A percentile compares a stretch with the other conserved stretches of the same genome.
Conservation (phyloP, 2,329 filamentous ascomycete genomes). For the Aspergillus udagawae region DNA sequence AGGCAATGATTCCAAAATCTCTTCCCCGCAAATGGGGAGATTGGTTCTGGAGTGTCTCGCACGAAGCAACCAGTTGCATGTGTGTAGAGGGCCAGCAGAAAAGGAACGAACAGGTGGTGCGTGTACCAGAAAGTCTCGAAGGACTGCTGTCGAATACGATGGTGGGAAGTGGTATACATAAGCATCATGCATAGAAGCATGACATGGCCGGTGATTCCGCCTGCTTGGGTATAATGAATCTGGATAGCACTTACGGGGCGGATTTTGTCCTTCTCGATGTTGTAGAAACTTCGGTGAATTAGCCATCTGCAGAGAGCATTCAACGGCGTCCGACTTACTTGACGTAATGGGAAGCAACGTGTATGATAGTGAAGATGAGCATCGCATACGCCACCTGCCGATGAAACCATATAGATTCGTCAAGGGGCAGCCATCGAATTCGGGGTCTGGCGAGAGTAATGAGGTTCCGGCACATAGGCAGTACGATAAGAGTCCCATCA, state of each 20-base stretch:
- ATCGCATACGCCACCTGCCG: conserved; percentile 88
- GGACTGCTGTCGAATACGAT: conserved; percentile 90
- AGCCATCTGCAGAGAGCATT: conserved; percentile 11
- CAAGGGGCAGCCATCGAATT: conserved; percentile 82
- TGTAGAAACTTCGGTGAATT: conserved; percentile 70
- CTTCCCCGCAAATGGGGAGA: conserved; percentile 79
- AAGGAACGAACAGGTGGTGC: conserved; percentile 96
- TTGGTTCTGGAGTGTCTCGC: conserved; percentile 66
- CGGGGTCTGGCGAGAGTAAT: conserved; percentile 82
- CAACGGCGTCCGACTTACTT: conserved; percentile 58
- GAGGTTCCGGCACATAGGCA: conserved; percentile 92
- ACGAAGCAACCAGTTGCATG: conserved; percentile 97
- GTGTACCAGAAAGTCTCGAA: conserved; percentile 99
- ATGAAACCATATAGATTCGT: conserved; percentile 97
- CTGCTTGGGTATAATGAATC: conserved; percentile 86
- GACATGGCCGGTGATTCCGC: conserved; percentile 90
- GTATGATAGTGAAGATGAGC: conserved; percentile 74
- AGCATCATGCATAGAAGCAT: conserved; percentile 99
- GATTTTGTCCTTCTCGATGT: conserved; percentile 81
- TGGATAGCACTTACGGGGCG: conserved; percentile 76
- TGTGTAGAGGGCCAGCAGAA: conserved; percentile 88
- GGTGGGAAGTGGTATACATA: conserved; percentile 95
- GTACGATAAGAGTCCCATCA: conserved; percentile 79
- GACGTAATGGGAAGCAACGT: conserved; percentile 82
- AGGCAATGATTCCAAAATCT: conserved; percentile 89